phyloP scores from a whole-genome alignment of 768 basidiomycete species.

The Leccinum disarticulatum region DNA sequence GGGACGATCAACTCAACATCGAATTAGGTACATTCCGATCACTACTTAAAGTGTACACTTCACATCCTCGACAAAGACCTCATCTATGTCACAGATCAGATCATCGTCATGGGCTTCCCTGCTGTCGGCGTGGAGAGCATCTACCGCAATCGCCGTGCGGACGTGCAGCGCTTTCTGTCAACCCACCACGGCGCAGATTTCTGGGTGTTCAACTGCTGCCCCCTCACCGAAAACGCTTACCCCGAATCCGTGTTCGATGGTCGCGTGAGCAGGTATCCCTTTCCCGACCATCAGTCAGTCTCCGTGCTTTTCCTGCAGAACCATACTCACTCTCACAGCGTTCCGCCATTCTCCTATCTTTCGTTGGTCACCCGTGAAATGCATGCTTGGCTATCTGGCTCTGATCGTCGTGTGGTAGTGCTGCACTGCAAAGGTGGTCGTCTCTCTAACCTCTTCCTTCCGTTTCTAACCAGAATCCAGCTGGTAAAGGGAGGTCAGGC shows the following conservation, averaged over 20 bases:
- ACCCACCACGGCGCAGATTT: constrained; percentile 72
- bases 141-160: constrained; percentile 77
- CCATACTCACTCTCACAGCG: constrained; percentile 38
- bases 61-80: constrained; percentile 42
- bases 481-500: constrained; percentile 83
- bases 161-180: constrained; percentile 74
- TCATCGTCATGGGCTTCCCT: constrained; percentile 85
- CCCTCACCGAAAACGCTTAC: constrained; percentile 78
- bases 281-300: constrained; percentile 87
- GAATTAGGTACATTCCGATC: constrained; percentile 60
- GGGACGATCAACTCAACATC: constrained; percentile 61
- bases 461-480: constrained; percentile 35
- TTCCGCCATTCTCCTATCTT: constrained; percentile 75
- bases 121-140: constrained; percentile 74
- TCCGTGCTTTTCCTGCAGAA: constrained; percentile 47
- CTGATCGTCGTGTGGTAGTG: constrained; percentile 68
- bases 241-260: constrained; percentile 64
- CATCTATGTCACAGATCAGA: constrained; percentile 68
- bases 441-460: background rate
- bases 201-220: constrained; percentile 91
- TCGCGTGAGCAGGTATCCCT: constrained; percentile 81
- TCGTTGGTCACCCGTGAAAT: constrained; percentile 76
- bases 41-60: constrained; percentile 14
- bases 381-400: constrained; percentile 64
- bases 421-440: constrained; percentile 81